Conservation (phyloP, 768 basidiomycete genomes). For the Naganishia friedmannii region DNA sequence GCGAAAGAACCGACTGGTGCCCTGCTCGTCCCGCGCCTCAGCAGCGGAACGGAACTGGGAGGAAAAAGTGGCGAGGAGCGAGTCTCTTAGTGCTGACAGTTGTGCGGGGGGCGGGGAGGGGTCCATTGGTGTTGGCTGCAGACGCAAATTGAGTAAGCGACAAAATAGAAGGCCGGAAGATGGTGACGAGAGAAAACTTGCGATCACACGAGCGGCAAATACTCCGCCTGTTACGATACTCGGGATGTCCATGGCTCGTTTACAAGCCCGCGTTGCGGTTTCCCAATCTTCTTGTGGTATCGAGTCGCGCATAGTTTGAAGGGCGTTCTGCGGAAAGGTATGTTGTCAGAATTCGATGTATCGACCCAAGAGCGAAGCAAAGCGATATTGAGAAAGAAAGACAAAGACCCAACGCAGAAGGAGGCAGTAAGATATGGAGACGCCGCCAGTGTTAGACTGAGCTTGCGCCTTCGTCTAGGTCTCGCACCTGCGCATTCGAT, state of each 20-base stretch:
- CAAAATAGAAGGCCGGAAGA: background rate
- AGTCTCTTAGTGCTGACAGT: slow-evolving; percentile 68
- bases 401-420: too few relatives aligned
- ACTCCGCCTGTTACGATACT: slow-evolving; percentile 71
- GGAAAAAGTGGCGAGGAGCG: slow-evolving; percentile 72
- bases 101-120: slow-evolving; percentile 83
- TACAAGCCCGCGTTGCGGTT: slow-evolving; percentile 83
- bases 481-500: too few relatives aligned
- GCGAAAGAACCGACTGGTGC: slow-evolving; percentile 91
- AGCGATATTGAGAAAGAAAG: too few relatives aligned
- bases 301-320: slow-evolving; percentile 59
- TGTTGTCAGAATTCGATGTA: too few relatives aligned
- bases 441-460: too few relatives aligned
- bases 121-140: slow-evolving; percentile 82
- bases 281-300: slow-evolving; percentile 93
- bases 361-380: too few relatives aligned
- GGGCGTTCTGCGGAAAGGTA: slow-evolving; percentile 66
- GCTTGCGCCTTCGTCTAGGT: too few relatives aligned
- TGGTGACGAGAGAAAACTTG: background rate
- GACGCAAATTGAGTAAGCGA: slow-evolving; percentile 12
- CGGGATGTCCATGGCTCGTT: slow-evolving; percentile 82
- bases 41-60: slow-evolving; percentile 81
- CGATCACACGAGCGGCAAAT: slow-evolving; percentile 84
- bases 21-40: slow-evolving; percentile 72
- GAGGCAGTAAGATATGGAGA: too few relatives aligned